A percentile compares a stretch with the other conserved stretches of the same genome.
phyloP scores from a whole-genome alignment of 2,329 filamentous ascomycete species.

The Epichloe brachyelytri region DNA sequence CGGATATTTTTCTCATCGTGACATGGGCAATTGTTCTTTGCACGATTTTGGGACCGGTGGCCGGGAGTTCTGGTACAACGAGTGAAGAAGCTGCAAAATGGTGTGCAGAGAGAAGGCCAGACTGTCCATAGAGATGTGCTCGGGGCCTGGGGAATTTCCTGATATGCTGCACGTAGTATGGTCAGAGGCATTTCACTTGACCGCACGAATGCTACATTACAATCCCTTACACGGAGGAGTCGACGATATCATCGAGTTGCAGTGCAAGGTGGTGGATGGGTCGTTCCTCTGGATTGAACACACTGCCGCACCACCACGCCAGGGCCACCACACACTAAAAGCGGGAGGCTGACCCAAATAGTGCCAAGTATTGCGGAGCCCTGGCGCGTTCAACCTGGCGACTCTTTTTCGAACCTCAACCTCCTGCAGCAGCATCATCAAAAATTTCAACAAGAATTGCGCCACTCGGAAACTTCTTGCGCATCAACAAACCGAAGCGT shows the following conservation, averaged over 20 bases:
- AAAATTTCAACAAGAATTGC: background rate
- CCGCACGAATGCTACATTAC: too few species aligned
- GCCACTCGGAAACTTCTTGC: background rate
- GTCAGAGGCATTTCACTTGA: too few species aligned
- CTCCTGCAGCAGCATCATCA: background rate
- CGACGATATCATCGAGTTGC: too few species aligned
- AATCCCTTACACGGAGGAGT: too few species aligned
- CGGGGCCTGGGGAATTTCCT: constrained; percentile 1
- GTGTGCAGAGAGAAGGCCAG: background rate
- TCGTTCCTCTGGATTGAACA: too few species aligned
- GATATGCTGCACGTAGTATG: background rate
- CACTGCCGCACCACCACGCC: too few species aligned
- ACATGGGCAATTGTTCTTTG: constrained; percentile 44
- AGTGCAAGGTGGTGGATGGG: too few species aligned
- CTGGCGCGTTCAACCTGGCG: background rate
- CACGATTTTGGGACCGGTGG: constrained; percentile 37
- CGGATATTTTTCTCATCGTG: constrained; percentile 37
- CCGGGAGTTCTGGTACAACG: constrained; percentile 30
- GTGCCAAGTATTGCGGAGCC: background rate
- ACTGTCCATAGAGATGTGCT: constrained; percentile 2
- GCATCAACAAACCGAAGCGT: background rate
- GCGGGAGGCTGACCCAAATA: background rate
- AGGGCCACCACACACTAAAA: too few species aligned
- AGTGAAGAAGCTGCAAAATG: constrained; percentile 20
- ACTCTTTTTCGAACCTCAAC: background rate